Percentiles rank a stretch among this genome's conserved stretches.
These are phyloP conservation scores for Plantago lanceolata DNA, from an alignment of 305 asterid species.

Conservation along the genomic window DNA sequence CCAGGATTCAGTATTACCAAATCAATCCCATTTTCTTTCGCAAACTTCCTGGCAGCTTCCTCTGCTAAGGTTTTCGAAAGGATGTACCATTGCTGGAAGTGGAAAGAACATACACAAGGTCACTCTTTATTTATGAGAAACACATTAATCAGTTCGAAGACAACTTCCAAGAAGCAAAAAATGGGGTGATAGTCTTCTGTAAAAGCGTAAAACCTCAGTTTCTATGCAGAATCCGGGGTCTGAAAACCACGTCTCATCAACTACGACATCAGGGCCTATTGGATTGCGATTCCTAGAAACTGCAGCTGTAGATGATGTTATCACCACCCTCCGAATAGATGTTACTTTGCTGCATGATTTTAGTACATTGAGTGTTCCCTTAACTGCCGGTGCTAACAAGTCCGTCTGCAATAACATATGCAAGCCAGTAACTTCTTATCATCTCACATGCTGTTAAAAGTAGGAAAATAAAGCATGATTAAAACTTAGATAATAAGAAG, in stretches of 20 bases:
- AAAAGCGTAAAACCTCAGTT: conserved; percentile 15
- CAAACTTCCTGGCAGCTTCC: conserved; percentile 37
- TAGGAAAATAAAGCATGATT: too few species aligned
- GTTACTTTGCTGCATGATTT: conserved; percentile 32
- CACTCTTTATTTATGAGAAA: neutral
- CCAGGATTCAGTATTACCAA: conserved; percentile 39
- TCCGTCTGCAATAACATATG: conserved; percentile 21
- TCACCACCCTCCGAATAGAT: conserved; percentile 29
- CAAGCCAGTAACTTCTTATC: too few species aligned
- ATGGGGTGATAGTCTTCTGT: too few species aligned
- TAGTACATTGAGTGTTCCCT: conserved; percentile 34
- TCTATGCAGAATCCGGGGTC: conserved; percentile 27
- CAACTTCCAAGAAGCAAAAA: too few species aligned
- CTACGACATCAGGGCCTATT: conserved; percentile 17
- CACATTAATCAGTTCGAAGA: neutral
- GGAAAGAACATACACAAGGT: neutral
- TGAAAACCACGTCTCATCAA: conserved; percentile 38
- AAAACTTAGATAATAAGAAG: too few species aligned
- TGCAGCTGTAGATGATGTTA: conserved; percentile 30
- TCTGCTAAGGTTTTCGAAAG: conserved; percentile 45
- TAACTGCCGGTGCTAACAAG: conserved; percentile 32
- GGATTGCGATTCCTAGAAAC: conserved; percentile 1
- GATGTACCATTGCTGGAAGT: conserved; percentile 37
- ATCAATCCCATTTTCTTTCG: conserved; percentile 34
- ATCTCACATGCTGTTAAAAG: too few species aligned